Evolutionary conservation across 1,284 basidiomycete genomes (phyloP).

Genomic region (Tilletia walkeri): DNA sequence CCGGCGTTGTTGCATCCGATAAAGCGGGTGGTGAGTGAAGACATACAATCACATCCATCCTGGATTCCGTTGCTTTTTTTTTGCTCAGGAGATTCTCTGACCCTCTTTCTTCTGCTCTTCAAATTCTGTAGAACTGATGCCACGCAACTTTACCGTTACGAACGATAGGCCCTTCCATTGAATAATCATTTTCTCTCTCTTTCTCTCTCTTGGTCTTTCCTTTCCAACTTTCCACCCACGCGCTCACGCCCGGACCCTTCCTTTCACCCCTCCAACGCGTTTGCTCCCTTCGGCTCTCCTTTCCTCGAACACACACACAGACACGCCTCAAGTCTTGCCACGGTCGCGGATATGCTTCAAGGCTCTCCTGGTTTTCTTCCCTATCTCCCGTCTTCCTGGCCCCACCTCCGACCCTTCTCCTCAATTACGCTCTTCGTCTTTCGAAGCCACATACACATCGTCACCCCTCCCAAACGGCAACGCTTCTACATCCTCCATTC

Average conservation of each 20-base stretch:
- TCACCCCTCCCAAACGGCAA: neutral
- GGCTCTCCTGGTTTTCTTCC: neutral
- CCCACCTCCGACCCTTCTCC: neutral
- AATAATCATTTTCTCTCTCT: slow-evolving; percentile 6
- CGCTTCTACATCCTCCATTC: neutral
- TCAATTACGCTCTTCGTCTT: neutral
- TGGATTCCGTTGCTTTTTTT: too few relatives aligned
- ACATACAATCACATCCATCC: too few relatives aligned
- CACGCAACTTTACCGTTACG: too few relatives aligned
- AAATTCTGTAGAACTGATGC: too few relatives aligned
- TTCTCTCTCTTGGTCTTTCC: neutral
- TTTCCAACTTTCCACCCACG: neutral
- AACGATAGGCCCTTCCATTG: too few relatives aligned
- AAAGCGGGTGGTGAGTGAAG: slow-evolving; percentile 37
- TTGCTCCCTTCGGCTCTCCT: neutral
- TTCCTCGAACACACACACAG: too few relatives aligned
- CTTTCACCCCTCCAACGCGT: neutral
- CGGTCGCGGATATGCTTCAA: neutral
- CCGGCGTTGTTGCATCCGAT: slow-evolving; percentile 54
- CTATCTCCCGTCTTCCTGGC: neutral
- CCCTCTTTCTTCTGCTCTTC: too few relatives aligned
- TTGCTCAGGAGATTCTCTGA: too few relatives aligned
- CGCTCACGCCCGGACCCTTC: neutral
- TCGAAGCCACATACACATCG: neutral
- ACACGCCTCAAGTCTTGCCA: neutral